These are phyloP conservation scores for Nitzschia sp. DNA, from an alignment of 108 stramenopile species.

Conservation along the genomic window DNA sequence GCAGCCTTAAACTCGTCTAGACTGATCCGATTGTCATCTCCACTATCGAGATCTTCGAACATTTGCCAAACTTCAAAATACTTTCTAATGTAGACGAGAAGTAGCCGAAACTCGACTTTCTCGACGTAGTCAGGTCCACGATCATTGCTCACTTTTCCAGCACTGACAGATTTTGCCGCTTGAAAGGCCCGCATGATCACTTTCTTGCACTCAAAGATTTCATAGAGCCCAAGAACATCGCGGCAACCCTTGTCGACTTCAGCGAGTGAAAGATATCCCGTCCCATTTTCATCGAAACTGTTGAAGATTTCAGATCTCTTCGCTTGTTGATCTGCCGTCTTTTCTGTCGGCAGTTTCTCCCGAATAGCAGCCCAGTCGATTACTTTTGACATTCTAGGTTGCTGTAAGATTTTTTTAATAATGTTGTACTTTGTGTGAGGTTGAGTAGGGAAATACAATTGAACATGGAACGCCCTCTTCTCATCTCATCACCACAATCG, in stretches of 20 bases:
- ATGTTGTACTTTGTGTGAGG: no score
- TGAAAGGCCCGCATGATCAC: constrained; percentile 37
- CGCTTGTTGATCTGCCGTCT: constrained; percentile 26
- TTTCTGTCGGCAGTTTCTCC: constrained; percentile 30
- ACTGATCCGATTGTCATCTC: constrained; percentile 23
- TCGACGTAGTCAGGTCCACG: constrained; percentile 22
- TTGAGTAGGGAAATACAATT: no score
- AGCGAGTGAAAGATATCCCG: constrained; percentile 31
- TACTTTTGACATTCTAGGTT: background rate
- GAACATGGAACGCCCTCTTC: no score
- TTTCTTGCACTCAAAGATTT: constrained; percentile 19
- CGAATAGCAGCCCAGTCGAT: constrained; percentile 24
- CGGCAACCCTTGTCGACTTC: constrained; percentile 23
- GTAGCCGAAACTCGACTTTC: constrained; percentile 19
- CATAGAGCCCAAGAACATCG: constrained; percentile 19
- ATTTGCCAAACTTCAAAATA: constrained; percentile 30
- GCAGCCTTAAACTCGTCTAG: constrained; percentile 25
- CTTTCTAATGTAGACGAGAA: constrained; percentile 25
- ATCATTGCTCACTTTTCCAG: constrained; percentile 6
- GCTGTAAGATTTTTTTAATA: no score
- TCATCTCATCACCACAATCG: no score
- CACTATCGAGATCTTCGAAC: constrained; percentile 20
- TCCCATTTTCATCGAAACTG: constrained; percentile 35
- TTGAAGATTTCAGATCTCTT: constrained; percentile 18
- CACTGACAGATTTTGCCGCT: constrained; percentile 12